A percentile compares a stretch with the other conserved stretches of the same genome.
Evolutionary conservation across 352 stramenopile genomes (phyloP).

Genomic region (Globisporangium polare): DNA sequence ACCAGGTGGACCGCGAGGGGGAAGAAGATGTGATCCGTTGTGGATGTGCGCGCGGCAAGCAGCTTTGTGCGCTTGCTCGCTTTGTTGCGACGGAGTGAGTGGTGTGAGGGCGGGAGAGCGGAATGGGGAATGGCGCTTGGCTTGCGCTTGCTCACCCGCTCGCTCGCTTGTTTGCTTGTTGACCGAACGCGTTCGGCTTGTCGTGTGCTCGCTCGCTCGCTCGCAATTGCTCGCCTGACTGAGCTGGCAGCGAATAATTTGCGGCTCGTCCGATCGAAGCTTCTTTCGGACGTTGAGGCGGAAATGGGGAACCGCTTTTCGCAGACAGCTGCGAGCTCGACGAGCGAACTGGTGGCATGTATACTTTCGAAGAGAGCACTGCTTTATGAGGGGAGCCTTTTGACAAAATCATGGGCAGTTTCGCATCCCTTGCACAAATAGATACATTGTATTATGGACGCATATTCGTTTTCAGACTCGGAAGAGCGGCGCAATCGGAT

Average conservation of each 20-base stretch:
- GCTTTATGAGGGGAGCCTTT: no score
- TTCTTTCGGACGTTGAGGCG: conserved; percentile 8
- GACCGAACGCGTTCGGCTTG: neutral
- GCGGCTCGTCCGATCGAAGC: conserved; percentile 14
- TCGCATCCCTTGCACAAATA: no score
- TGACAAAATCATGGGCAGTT: no score
- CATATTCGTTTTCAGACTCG: no score
- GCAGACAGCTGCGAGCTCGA: neutral
- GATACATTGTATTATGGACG: no score
- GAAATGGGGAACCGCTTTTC: conserved; percentile 13
- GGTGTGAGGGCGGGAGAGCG: neutral
- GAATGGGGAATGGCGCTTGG: conserved; percentile 3
- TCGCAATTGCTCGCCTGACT: neutral
- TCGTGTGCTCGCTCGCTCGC: no score
- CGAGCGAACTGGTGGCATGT: neutral
- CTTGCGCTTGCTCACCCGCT: neutral
- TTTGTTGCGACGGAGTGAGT: neutral
- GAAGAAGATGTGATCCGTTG: conserved; percentile 16
- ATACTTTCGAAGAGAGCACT: no score
- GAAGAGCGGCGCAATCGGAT: no score
- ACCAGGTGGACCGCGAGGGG: conserved; percentile 14
- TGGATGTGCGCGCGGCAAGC: conserved; percentile 1
- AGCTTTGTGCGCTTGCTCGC: neutral
- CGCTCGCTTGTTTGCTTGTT: neutral
- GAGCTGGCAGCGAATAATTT: conserved; percentile 8